Percentiles rank a stretch among this genome's conserved stretches.
Evolutionary conservation across 31 red algal species (phyloP).

Genomic region (Endocladia muricata): DNA sequence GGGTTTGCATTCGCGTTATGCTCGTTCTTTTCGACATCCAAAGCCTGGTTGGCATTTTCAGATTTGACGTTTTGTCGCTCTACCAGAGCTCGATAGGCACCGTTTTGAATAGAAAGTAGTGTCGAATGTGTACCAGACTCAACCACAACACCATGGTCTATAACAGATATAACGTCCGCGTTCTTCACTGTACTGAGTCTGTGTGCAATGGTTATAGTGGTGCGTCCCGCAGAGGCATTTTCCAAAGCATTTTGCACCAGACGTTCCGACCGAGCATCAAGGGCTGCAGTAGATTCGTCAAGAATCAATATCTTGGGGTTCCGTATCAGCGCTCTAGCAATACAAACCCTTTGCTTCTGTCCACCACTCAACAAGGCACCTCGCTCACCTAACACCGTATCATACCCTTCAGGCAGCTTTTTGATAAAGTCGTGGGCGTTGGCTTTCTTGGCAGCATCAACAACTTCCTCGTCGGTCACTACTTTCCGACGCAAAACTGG

Average conservation of each 20-base stretch:
- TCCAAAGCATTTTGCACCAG: constrained; percentile 74
- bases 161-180: constrained; percentile 73
- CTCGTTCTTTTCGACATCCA: constrained; percentile 18
- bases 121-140: constrained; percentile 58
- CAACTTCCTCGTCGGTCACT: constrained; percentile 71
- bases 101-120: constrained; percentile 43
- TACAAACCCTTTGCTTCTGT: constrained; percentile 94
- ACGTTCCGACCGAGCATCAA: constrained; percentile 79
- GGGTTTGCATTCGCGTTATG: not conserved
- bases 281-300: constrained; percentile 82
- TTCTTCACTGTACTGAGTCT: constrained; percentile 75
- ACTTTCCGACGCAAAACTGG: constrained; percentile 35
- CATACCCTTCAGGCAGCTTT: constrained; percentile 79
- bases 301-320: constrained; percentile 72
- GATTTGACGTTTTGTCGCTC: constrained; percentile 38
- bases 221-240: constrained; percentile 54
- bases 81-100: constrained; percentile 53
- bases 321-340: constrained; percentile 83
- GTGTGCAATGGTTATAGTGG: constrained; percentile 89
- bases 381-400: constrained; percentile 87
- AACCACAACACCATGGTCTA: constrained; percentile 66
- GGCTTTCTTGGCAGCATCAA: constrained; percentile 66
- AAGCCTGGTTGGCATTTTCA: too few relatives aligned
- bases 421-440: constrained; percentile 93
- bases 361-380: constrained; percentile 86